Conservation (phyloP, 108 stramenopile species). For the Hondaea fermentalgiana region DNA sequence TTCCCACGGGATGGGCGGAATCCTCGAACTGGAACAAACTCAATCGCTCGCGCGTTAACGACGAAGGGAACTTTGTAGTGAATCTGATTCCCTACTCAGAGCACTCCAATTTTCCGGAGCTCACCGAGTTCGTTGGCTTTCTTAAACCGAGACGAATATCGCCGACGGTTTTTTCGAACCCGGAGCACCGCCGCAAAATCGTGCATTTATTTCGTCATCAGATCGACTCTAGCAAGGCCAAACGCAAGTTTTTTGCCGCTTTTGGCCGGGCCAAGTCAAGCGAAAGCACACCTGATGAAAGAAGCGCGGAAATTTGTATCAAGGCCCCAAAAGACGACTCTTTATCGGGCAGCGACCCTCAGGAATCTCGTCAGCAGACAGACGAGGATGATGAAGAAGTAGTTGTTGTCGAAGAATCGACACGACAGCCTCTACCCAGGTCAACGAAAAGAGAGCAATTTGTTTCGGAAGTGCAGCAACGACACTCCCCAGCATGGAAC, state of each 20-base stretch:
- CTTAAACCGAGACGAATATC: not conserved
- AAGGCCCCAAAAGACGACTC: too few species aligned
- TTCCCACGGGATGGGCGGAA: conserved; percentile 63
- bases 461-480: too few species aligned
- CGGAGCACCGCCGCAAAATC: conserved; percentile 42
- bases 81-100: conserved; percentile 36
- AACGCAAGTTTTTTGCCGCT: conserved; percentile 42
- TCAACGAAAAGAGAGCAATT: too few species aligned
- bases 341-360: too few species aligned
- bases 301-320: too few species aligned
- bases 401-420: too few species aligned
- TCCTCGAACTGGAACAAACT: conserved; percentile 56
- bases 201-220: conserved; percentile 38
- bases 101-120: conserved; percentile 7
- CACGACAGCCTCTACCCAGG: too few species aligned
- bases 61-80: conserved; percentile 6
- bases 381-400: too few species aligned
- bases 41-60: conserved; percentile 35
- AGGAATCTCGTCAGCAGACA: too few species aligned
- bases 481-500: not conserved
- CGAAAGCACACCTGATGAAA: too few species aligned
- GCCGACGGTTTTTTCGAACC: conserved; percentile 43
- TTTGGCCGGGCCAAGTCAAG: not conserved
- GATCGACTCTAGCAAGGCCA: conserved; percentile 47
- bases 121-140: conserved; percentile 17